Base-by-base conservation (phyloP, 768 basidiomycete species). In the Amanita rimosa region DNA sequence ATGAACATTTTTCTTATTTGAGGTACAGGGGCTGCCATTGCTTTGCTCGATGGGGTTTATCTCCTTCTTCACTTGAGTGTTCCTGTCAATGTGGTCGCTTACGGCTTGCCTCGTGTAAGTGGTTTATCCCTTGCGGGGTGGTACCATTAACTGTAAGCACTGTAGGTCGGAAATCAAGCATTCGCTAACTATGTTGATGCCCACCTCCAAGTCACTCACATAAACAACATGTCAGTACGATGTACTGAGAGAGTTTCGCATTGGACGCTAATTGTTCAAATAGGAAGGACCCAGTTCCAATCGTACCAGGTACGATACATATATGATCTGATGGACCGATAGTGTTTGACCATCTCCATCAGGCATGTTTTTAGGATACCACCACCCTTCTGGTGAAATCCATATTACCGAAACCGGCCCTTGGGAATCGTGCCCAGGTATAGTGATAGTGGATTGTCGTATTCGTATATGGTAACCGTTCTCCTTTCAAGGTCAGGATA, bases 111-210 rank as follows among this genome's bases (percentile, higher is more conserved):
- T 21, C 60, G 72, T 34, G 72, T 70, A 57, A 29, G 59, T 27
- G n/a, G 3, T 24, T 7, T 22, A 16, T 3, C 6, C 13, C 14
- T 41, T 16, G 14, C 26, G 42, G 46, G 6, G 21, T 49, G 5
- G 22, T 24, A 4, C 17, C 21, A 40, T 49, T 13, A n/a, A 24
- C 7, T 3, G 7, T 1, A 9, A 27, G 4, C 35, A 17, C 10
- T 38, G 4, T 35, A 72, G 71, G 71, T 72, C 22, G 79, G 81
- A 10, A 81, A 83, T 59, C 72, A 73, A 57, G 76, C 68, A 1
- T 85, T 82, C 52, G 80, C 79, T 0, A 53, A 80, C 56, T 79
- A 77, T 53, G 73, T 82, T 43, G 79, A 82, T 52, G 64, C 70
- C 6, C 61, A 76, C 48, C 34, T 70, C 21, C 48, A 63, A 10